phyloP scores from a whole-genome alignment of 2,329 filamentous ascomycete species.

The Knufia petricola region DNA sequence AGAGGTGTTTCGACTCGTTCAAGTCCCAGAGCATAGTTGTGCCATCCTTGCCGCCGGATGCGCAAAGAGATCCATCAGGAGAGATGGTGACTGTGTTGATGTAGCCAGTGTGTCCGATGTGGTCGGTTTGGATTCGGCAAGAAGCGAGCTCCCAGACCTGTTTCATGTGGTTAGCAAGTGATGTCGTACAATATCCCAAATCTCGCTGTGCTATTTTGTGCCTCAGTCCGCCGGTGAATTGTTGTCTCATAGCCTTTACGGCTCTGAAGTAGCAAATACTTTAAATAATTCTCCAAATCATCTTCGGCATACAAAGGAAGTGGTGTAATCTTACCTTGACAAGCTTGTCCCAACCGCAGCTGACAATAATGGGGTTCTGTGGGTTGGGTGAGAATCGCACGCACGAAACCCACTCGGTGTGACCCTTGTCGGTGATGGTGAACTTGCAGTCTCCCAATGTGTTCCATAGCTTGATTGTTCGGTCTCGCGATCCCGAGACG shows the following conservation, averaged over 20 bases:
- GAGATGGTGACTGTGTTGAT: slow-evolving; percentile 99
- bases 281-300: slow-evolving; percentile 67
- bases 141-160: slow-evolving; percentile 99
- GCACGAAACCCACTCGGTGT: slow-evolving; percentile 99
- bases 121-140: slow-evolving; percentile 99
- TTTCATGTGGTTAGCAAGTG: slow-evolving; percentile 21
- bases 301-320: slow-evolving; percentile 51
- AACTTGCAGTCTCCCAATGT: slow-evolving; percentile 99
- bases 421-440: slow-evolving; percentile 99
- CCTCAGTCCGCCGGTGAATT: slow-evolving; percentile 81
- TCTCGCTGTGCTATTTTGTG: slow-evolving; percentile 20
- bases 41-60: slow-evolving; percentile 98
- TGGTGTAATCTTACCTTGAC: slow-evolving; percentile 74
- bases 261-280: slow-evolving; percentile 99
- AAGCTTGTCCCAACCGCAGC: slow-evolving; percentile 97
- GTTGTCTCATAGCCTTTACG: slow-evolving; percentile 88
- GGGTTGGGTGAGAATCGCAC: slow-evolving; percentile 99
- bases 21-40: slow-evolving; percentile 99
- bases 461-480: slow-evolving; percentile 99
- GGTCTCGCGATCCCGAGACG: slow-evolving; percentile 95
- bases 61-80: slow-evolving; percentile 96
- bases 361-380: slow-evolving; percentile 99
- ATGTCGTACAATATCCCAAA: slow-evolving; percentile 27
- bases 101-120: slow-evolving; percentile 99
- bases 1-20: slow-evolving; percentile 99